Conservation (phyloP, 345 rosid species). For the Xanthoceras sorbifolium region DNA sequence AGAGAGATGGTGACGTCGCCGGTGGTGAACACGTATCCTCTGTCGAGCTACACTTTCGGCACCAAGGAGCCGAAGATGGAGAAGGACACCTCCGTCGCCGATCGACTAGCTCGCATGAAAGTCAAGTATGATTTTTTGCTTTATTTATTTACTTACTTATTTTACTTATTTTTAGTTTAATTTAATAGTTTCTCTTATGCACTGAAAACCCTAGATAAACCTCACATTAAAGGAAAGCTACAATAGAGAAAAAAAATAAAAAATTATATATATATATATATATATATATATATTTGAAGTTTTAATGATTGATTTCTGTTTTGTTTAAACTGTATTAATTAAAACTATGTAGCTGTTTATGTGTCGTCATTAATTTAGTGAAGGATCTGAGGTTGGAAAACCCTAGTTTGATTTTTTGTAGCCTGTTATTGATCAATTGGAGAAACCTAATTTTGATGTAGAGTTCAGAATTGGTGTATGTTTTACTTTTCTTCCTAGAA, state of each 20-base stretch:
- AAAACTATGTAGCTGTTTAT: background rate
- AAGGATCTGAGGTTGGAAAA: conserved; percentile 19
- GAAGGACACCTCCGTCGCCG: conserved; percentile 94
- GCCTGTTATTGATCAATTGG: background rate
- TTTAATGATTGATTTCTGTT: background rate
- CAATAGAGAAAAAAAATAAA: background rate
- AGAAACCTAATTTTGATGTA: background rate
- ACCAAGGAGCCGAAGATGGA: conserved; percentile 97
- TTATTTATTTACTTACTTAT: background rate
- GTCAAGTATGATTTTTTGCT: conserved; percentile 54
- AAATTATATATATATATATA: too few species aligned
- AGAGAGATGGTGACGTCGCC: conserved; percentile 65
- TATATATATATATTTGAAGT: too few species aligned
- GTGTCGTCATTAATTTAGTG: too few species aligned
- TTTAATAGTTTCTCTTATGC: background rate
- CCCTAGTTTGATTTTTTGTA: conserved; percentile 19
- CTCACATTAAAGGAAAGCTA: too few species aligned
- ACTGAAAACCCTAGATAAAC: conserved; percentile 50
- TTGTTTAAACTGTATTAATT: background rate
- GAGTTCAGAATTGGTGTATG: background rate
- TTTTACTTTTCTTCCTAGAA: too few species aligned
- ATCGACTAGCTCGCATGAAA: conserved; percentile 99
- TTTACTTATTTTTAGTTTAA: background rate
- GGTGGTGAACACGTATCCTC: conserved; percentile 88
- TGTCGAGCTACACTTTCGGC: conserved; percentile 92